A percentile compares a stretch with the other conserved stretches of the same genome.
phyloP scores from a whole-genome alignment of 163 green algal genomes.

The Prototheca wickerhamii region DNA sequence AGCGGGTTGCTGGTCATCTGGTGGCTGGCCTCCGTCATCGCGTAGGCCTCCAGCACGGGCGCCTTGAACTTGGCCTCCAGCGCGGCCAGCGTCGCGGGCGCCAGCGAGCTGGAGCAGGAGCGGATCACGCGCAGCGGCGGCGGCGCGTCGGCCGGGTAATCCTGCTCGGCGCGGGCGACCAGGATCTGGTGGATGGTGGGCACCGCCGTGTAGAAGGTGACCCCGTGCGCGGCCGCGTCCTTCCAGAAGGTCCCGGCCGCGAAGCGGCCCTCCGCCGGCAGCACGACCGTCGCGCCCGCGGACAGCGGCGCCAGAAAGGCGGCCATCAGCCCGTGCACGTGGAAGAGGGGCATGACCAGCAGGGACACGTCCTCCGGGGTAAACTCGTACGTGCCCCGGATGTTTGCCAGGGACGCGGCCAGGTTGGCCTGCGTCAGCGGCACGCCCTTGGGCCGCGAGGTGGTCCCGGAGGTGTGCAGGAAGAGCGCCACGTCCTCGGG shows the following conservation, averaged over 20 bases:
- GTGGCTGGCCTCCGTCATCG: conserved; percentile 64
- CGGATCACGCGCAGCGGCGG: conserved; percentile 73
- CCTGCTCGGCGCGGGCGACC: conserved; percentile 42
- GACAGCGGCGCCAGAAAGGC: conserved; percentile 58
- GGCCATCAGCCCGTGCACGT: conserved; percentile 87
- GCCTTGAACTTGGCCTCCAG: conserved; percentile 61
- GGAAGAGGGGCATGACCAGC: conserved; percentile 81
- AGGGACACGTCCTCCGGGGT: conserved; percentile 46
- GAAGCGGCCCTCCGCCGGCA: conserved; percentile 57
- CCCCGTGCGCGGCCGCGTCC: conserved; percentile 40
- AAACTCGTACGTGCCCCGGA: conserved; percentile 73
- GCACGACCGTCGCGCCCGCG: conserved; percentile 41
- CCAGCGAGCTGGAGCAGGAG: conserved; percentile 61
- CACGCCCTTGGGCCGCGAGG: conserved; percentile 68
- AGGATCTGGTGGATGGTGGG: conserved; percentile 82
- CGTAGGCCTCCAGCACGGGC: conserved; percentile 57
- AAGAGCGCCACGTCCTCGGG: conserved; percentile 67
- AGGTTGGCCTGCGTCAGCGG: conserved; percentile 77
- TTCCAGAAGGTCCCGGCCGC: conserved; percentile 59
- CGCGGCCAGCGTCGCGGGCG: conserved; percentile 55
- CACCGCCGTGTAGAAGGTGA: conserved; percentile 80
- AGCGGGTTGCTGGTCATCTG: conserved; percentile 82
- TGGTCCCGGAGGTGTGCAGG: conserved; percentile 81
- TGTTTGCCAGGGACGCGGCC: conserved; percentile 61
- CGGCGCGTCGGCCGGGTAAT: conserved; percentile 46